Evolutionary conservation across 306 rosid genomes (phyloP).

Genomic region (Styphnolobium japonicum): DNA sequence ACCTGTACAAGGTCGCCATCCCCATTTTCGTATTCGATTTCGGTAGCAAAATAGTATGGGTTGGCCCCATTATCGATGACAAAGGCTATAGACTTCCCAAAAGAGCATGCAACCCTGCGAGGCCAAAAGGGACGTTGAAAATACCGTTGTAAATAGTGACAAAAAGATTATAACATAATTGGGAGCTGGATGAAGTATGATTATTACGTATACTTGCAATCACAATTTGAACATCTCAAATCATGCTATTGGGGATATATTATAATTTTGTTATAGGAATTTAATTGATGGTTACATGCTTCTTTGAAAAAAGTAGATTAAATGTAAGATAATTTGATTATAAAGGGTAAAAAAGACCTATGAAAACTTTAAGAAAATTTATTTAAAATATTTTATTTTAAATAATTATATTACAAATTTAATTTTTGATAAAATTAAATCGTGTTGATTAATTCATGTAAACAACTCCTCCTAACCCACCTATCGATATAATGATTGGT

Average conservation of each 20-base stretch:
- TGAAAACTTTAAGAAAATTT: too few relatives aligned
- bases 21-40: constrained; percentile 57
- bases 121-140: background rate
- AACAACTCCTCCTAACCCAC: too few relatives aligned
- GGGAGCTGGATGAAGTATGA: background rate
- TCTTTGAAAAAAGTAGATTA: background rate
- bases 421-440: too few relatives aligned
- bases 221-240: too few relatives aligned
- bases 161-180: background rate
- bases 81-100: constrained; percentile 38
- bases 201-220: too few relatives aligned
- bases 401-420: too few relatives aligned
- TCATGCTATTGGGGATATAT: too few relatives aligned
- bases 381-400: too few relatives aligned
- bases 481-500: too few relatives aligned
- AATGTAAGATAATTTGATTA: background rate
- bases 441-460: too few relatives aligned
- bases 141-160: background rate
- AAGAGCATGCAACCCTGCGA: constrained; percentile 51
- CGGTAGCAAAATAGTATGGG: constrained; percentile 38
- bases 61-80: constrained; percentile 42
- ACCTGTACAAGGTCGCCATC: constrained; percentile 39
- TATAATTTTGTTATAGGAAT: background rate
- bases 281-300: background rate
- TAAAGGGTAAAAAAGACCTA: too few relatives aligned